Evolutionary conservation across 331 rosid genomes (phyloP).

Genomic region (Ulmus americana): DNA sequence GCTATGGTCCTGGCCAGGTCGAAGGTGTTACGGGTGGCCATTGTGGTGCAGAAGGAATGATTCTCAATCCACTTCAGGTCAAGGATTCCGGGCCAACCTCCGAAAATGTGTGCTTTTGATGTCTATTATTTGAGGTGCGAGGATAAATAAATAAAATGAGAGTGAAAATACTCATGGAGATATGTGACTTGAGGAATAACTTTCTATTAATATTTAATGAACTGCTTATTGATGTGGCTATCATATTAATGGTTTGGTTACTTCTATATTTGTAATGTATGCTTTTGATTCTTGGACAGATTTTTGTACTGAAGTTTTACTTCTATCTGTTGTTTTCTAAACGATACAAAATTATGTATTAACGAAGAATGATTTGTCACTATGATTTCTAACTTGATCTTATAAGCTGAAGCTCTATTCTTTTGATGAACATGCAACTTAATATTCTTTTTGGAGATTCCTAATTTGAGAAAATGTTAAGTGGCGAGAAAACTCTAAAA

Average conservation of each 20-base stretch:
- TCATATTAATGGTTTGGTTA: neutral
- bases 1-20: constrained; percentile 21
- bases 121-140: neutral
- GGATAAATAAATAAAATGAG: neutral
- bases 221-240: neutral
- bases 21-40: constrained; percentile 30
- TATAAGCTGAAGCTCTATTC: too few species aligned
- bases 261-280: too few species aligned
- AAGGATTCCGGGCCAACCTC: constrained; percentile 39
- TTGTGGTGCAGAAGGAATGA: constrained; percentile 44
- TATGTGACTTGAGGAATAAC: neutral
- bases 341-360: too few species aligned
- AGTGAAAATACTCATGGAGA: neutral
- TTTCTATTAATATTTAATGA: neutral
- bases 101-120: constrained; percentile 43
- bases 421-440: too few species aligned
- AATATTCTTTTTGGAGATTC: too few species aligned
- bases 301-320: too few species aligned
- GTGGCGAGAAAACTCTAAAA: too few species aligned
- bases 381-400: too few species aligned
- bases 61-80: constrained; percentile 31
- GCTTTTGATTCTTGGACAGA: too few species aligned
- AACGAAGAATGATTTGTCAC: too few species aligned
- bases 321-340: too few species aligned
- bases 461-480: too few species aligned